A percentile compares a stretch with the other conserved stretches of the same genome.
These are phyloP conservation scores for Ustilago tritici DNA, from an alignment of 1,284 basidiomycete species.

Conservation along the genomic window DNA sequence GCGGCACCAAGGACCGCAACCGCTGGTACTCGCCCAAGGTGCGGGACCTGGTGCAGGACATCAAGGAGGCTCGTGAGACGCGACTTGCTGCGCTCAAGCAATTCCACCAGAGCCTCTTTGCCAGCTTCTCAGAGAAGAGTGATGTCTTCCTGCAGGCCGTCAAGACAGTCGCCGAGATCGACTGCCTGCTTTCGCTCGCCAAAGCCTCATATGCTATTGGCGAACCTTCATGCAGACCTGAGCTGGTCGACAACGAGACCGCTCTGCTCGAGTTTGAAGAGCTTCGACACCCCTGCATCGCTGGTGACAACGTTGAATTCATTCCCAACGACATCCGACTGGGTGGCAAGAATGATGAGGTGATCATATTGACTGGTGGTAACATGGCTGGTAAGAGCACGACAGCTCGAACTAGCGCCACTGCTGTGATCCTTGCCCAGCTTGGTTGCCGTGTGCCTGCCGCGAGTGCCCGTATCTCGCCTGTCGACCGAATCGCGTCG, in stretches of 20 bases:
- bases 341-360: slow-evolving; percentile 81
- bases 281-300: slow-evolving; percentile 81
- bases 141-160: slow-evolving; percentile 62
- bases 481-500: slow-evolving; percentile 93
- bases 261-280: slow-evolving; percentile 84
- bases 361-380: slow-evolving; percentile 92
- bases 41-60: slow-evolving; percentile 64
- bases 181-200: slow-evolving; percentile 92
- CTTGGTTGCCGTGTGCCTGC: slow-evolving; percentile 98
- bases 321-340: slow-evolving; percentile 94
- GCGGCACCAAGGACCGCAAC: slow-evolving; percentile 64
- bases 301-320: slow-evolving; percentile 75
- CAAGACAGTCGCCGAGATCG: slow-evolving; percentile 83
- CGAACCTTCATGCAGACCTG: slow-evolving; percentile 90
- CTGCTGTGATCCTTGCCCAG: slow-evolving; percentile 95
- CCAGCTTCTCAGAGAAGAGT: slow-evolving; percentile 86
- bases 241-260: slow-evolving; percentile 82
- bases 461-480: slow-evolving; percentile 81
- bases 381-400: slow-evolving; percentile 78
- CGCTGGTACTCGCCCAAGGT: slow-evolving; percentile 67
- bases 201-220: slow-evolving; percentile 89
- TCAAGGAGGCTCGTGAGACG: slow-evolving; percentile 68
- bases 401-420: slow-evolving; percentile 93
- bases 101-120: slow-evolving; percentile 71
- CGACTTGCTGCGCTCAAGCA: slow-evolving; percentile 65